These are phyloP conservation scores for Linum usitatissimum DNA, from an alignment of 345 rosid species.

Conservation along the genomic window DNA sequence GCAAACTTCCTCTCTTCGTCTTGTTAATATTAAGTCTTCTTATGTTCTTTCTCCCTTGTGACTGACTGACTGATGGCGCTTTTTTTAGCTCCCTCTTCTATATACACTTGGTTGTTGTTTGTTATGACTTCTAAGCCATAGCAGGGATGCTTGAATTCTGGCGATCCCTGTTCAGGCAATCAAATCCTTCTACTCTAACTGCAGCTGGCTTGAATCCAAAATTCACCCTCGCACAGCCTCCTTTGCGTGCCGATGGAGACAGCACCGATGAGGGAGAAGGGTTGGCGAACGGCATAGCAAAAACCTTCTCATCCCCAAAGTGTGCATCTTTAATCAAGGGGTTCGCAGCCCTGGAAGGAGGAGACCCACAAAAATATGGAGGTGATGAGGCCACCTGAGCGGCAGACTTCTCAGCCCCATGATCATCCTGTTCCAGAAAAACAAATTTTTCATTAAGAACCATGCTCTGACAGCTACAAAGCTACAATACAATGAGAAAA, in stretches of 20 bases:
- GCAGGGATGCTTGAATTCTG: constrained; percentile 96
- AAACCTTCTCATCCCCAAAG: constrained; percentile 57
- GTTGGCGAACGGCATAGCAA: constrained; percentile 25
- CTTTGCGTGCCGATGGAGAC: constrained; percentile 51
- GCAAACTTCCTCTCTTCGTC: constrained; percentile 28
- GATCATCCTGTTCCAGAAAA: constrained; percentile 40
- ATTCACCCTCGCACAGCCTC: constrained; percentile 59
- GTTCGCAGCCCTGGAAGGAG: constrained; percentile 76
- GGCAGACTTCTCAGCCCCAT: constrained; percentile 38
- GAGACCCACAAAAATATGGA: constrained; percentile 75
- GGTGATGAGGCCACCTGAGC: constrained; percentile 45
- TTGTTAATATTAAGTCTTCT: constrained; percentile 17
- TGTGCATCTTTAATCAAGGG: constrained; percentile 74
- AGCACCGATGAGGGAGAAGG: constrained; percentile 46
- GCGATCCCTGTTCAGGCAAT: constrained; percentile 93
- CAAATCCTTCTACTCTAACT: constrained; percentile 99
- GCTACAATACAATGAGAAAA: background rate
- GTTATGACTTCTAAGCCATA: constrained; percentile 65
- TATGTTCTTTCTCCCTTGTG: constrained; percentile 8
- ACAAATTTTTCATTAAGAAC: background rate
- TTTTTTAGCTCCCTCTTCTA: constrained; percentile 18
- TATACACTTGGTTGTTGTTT: background rate
- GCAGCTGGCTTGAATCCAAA: constrained; percentile 77
- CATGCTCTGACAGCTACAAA: background rate
- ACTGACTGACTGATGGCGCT: constrained; percentile 15